Percentiles rank a stretch among this genome's conserved stretches.
phyloP scores from a whole-genome alignment of 108 stramenopile species.

The Conticribra weissflogii region DNA sequence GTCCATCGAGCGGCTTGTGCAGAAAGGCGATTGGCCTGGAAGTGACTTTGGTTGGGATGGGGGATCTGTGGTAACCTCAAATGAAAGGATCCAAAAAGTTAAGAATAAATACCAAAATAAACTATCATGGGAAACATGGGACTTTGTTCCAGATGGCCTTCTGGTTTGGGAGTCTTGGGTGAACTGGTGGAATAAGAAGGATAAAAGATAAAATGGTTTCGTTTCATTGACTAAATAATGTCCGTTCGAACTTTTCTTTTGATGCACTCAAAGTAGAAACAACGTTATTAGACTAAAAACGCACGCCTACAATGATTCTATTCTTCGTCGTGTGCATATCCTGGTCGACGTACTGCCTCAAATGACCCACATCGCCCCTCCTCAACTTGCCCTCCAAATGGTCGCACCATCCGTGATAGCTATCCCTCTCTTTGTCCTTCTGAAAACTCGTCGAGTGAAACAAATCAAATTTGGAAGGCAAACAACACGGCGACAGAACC shows the following conservation, averaged over 20 bases:
- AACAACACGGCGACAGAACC: constrained; percentile 41
- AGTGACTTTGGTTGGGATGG: constrained; percentile 26
- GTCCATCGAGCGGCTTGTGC: constrained; percentile 61
- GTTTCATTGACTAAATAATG: too few species aligned
- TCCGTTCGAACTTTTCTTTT: too few species aligned
- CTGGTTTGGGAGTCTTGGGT: constrained; percentile 82
- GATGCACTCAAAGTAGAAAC: too few species aligned
- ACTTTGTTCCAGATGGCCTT: constrained; percentile 84
- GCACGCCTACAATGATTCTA: constrained; percentile 24
- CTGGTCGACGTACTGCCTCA: constrained; percentile 12
- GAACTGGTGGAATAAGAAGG: constrained; percentile 5
- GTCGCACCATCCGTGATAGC: constrained; percentile 21
- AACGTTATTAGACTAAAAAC: too few species aligned
- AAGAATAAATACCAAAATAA: constrained; percentile 3
- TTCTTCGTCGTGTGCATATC: constrained; percentile 41
- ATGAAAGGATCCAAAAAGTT: constrained; percentile 1
- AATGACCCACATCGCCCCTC: neutral
- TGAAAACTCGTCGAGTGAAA: neutral
- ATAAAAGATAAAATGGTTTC: neutral
- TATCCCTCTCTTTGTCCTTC: constrained; percentile 1
- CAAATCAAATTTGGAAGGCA: constrained; percentile 33
- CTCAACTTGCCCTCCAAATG: constrained; percentile 31
- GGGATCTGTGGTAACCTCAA: neutral
- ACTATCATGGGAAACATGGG: constrained; percentile 55
- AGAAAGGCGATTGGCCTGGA: constrained; percentile 61